Evolutionary conservation across 805 yeast species (phyloP), one percentile per base, ranked within the genome.

Genomic region (Saccharomycodes ludwigii): DNA sequence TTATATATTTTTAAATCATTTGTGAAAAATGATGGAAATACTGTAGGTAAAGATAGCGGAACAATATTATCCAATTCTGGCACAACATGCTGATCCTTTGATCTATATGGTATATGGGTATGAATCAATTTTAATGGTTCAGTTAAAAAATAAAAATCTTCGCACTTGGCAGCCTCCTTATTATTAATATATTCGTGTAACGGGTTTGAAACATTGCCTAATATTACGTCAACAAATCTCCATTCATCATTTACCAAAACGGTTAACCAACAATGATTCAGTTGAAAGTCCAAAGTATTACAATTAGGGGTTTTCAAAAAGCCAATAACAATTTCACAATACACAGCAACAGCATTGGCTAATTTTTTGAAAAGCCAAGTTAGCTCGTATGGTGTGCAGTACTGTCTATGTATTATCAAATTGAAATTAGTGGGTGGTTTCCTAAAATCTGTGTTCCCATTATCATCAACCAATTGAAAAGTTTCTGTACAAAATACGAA

Each of bases 221-320:
- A 45, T 4, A 74, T 61, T 5, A 72, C 76, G 50, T 88, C 98
- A 38, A 88, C 54, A 38, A 91, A 65, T 37, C 88, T 63, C 72
- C 86, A 85, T 48, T 80, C 79, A 24, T 76, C 75, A 37, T 82
- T 77, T 11, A 85, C 55, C 21, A 78, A 52, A 1, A 85, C 74
- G 1, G 94, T 73, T 34, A 84, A 66, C 98, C 98, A 91, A 34
- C 81, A 73, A 54, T 91, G 98, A 46, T 85, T 83, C 22, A 75
- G 51, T n/a, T 59, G 56, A 40, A 64, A 68, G 21, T 49, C 52
- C 21, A 38, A 29, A 34, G 47, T 64, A 28, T 65, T 63, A 27
- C 72, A 75, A 39, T 74, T 74, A 6, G 95, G 94, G 17, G 75
- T 70, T 48, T 86, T 83, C 58, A 86, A 66, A 46, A 80, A 81